Conservation (phyloP, 805 yeast species). For the Kluyveromyces wickerhamii region DNA sequence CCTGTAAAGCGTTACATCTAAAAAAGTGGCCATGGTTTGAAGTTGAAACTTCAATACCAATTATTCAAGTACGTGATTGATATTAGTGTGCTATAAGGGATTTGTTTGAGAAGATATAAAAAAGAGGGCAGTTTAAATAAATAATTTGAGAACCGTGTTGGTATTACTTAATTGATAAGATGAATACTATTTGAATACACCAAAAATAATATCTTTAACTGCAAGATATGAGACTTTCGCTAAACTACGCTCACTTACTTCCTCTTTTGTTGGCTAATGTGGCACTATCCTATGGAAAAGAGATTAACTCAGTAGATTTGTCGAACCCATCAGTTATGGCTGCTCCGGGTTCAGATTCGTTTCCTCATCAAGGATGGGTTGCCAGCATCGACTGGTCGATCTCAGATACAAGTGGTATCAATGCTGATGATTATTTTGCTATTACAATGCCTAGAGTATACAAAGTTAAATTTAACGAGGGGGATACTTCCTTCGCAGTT, state of each 20-base stretch:
- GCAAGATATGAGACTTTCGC: neutral
- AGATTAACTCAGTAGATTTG: neutral
- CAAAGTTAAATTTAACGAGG: slow-evolving; percentile 28
- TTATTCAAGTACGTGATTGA: too few species aligned
- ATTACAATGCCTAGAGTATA: slow-evolving; percentile 28
- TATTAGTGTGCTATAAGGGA: too few species aligned
- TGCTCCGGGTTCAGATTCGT: slow-evolving; percentile 6
- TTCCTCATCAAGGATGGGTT: slow-evolving; percentile 30
- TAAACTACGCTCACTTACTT: neutral
- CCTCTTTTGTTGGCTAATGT: neutral
- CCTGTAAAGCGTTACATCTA: too few species aligned
- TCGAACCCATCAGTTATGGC: slow-evolving; percentile 3
- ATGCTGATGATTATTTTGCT: slow-evolving; percentile 23
- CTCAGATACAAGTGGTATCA: slow-evolving; percentile 12
- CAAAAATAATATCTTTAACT: too few species aligned
- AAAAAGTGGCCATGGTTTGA: too few species aligned
- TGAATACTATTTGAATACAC: too few species aligned
- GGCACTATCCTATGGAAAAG: neutral
- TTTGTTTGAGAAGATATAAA: too few species aligned
- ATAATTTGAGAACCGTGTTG: too few species aligned
- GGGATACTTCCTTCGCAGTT: slow-evolving; percentile 14
- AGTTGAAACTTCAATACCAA: too few species aligned
- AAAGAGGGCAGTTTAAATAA: too few species aligned
- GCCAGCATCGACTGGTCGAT: slow-evolving; percentile 25
- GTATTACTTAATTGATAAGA: too few species aligned